A percentile compares a stretch with the other conserved stretches of the same genome.
Evolutionary conservation across 768 basidiomycete genomes (phyloP).

Genomic region (Suillus ampliporus): DNA sequence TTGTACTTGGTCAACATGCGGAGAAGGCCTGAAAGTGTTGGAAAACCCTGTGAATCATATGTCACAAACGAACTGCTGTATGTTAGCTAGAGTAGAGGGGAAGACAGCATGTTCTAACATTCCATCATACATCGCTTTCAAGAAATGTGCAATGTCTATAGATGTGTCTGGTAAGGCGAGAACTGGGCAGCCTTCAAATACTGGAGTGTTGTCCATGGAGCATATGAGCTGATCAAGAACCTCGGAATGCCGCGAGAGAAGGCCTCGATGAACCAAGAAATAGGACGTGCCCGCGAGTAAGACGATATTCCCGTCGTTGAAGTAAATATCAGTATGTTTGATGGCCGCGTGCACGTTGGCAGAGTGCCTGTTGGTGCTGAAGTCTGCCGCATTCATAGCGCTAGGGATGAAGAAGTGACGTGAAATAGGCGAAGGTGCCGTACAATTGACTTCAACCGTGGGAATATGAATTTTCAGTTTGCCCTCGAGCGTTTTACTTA

Average conservation of each 20-base stretch:
- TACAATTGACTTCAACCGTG: slow-evolving; percentile 8
- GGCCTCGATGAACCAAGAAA: slow-evolving; percentile 72
- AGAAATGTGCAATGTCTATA: slow-evolving; percentile 60
- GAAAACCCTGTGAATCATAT: slow-evolving; percentile 56
- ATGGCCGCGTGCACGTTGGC: slow-evolving; percentile 22
- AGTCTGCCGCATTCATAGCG: slow-evolving; percentile 41
- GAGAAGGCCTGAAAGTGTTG: slow-evolving; percentile 59
- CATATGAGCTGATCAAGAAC: slow-evolving; percentile 51
- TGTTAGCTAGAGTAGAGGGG: slow-evolving; percentile 20
- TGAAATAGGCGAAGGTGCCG: no score
- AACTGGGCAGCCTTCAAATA: slow-evolving; percentile 62
- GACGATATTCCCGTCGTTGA: slow-evolving; percentile 73
- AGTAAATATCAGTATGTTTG: slow-evolving; percentile 61
- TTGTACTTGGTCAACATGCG: slow-evolving; percentile 69
- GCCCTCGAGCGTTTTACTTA: slow-evolving; percentile 9
- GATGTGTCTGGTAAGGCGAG: slow-evolving; percentile 60
- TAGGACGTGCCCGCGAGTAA: slow-evolving; percentile 61
- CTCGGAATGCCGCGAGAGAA: slow-evolving; percentile 67
- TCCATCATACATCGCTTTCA: slow-evolving; percentile 74
- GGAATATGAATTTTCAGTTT: slow-evolving; percentile 16
- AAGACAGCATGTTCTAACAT: slow-evolving; percentile 50
- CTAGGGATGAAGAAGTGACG: not conserved
- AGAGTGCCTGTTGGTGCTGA: slow-evolving; percentile 52
- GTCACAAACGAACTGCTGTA: slow-evolving; percentile 49
- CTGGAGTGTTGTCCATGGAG: slow-evolving; percentile 26